A percentile compares a stretch with the other conserved stretches of the same genome.
These are phyloP conservation scores for Terana coerulea DNA, from an alignment of 768 basidiomycete species.

Conservation along the genomic window DNA sequence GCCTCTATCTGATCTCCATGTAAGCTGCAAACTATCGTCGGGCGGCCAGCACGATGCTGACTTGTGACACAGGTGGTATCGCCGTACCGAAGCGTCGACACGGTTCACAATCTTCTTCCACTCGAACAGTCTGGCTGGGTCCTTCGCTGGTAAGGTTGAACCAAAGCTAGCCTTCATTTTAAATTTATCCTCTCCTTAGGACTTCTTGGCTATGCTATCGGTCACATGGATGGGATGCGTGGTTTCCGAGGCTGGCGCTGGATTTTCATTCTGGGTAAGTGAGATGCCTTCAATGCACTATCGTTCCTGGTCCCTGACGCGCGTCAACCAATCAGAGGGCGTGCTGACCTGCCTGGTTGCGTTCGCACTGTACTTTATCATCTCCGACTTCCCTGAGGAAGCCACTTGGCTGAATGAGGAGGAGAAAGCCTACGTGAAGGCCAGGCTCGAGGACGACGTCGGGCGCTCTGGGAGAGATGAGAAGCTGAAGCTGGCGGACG, in stretches of 20 bases:
- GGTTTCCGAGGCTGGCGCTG: slow-evolving; percentile 29
- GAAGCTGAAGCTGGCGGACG: slow-evolving; percentile 17
- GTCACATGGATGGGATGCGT: slow-evolving; percentile 30
- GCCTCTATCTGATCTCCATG: slow-evolving; percentile 30
- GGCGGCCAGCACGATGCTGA: neutral
- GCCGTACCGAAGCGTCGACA: slow-evolving; percentile 32
- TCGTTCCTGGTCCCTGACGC: neutral
- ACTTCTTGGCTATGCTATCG: slow-evolving; percentile 28
- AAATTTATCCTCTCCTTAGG: neutral
- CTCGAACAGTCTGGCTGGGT: slow-evolving; percentile 37
- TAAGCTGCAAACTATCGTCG: neutral
- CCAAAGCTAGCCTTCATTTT: too few relatives aligned
- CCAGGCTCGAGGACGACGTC: slow-evolving; percentile 27
- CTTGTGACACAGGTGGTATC: slow-evolving; percentile 29
- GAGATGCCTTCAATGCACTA: too few relatives aligned
- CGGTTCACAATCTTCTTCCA: slow-evolving; percentile 36
- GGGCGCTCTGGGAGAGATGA: slow-evolving; percentile 23
- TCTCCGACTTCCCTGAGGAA: slow-evolving; percentile 31
- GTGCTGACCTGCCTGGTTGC: slow-evolving; percentile 32
- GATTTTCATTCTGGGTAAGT: slow-evolving; percentile 29
- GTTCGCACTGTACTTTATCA: slow-evolving; percentile 28
- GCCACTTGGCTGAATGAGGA: slow-evolving; percentile 29
- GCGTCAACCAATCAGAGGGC: slow-evolving; percentile 25
- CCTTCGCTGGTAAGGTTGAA: slow-evolving; percentile 24
- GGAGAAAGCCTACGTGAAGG: slow-evolving; percentile 28